A percentile compares a stretch with the other conserved stretches of the same genome.
phyloP scores from a whole-genome alignment of 345 rosid genomes.

The Gossypium rotundifolium region DNA sequence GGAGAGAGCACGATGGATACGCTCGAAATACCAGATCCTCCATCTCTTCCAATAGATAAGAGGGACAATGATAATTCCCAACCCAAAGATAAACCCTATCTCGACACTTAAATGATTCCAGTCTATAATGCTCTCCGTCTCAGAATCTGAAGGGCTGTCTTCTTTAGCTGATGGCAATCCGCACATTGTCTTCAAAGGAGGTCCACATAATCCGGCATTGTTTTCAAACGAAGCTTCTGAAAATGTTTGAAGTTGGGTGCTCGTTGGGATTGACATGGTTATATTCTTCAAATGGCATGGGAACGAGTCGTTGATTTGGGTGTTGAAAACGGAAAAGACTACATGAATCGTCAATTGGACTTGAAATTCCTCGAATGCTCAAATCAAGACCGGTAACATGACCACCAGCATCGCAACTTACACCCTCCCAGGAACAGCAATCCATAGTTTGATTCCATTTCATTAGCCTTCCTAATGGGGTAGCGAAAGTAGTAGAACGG shows the following conservation, averaged over 20 bases:
- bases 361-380: conserved; percentile 19
- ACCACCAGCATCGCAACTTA: conserved; percentile 17
- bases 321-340: conserved; percentile 22
- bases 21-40: conserved; percentile 3
- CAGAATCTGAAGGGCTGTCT: too few species aligned
- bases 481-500: neutral
- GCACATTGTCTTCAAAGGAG: neutral
- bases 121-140: too few species aligned
- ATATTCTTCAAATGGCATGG: conserved; percentile 31
- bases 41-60: neutral
- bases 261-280: conserved; percentile 7
- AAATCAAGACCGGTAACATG: conserved; percentile 20
- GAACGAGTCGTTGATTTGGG: conserved; percentile 20
- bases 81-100: too few species aligned
- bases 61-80: neutral
- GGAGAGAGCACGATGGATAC: neutral
- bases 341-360: conserved; percentile 16
- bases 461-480: neutral
- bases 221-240: conserved; percentile 14
- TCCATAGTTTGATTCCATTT: conserved; percentile 14
- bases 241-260: neutral
- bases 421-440: conserved; percentile 24
- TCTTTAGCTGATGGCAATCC: neutral
- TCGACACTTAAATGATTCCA: neutral
- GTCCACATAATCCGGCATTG: conserved; percentile 28